A percentile compares a stretch with the other conserved stretches of the same genome.
Conservation (phyloP, 495 filamentous ascomycete genomes). For the Tuber calosporum region DNA sequence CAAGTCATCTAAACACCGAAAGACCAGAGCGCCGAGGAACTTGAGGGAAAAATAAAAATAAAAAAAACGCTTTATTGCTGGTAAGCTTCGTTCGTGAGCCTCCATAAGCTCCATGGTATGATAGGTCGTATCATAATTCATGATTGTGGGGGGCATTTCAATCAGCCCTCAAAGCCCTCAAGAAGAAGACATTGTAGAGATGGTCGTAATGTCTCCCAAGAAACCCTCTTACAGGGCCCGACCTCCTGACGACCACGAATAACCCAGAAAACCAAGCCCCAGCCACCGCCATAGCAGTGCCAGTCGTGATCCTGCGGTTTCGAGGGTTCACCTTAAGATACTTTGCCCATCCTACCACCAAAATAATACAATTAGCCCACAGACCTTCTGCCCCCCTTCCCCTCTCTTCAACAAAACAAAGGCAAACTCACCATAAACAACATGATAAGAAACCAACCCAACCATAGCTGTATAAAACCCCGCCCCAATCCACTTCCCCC, state of each 20-base stretch:
- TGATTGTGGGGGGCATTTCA: neutral
- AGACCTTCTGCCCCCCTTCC: constrained; percentile 43
- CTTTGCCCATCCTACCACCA: constrained; percentile 44
- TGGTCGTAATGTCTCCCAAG: constrained; percentile 71
- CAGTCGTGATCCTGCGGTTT: constrained; percentile 65
- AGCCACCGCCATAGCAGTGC: constrained; percentile 51
- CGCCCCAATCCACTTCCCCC: constrained; percentile 56
- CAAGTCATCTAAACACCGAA: neutral
- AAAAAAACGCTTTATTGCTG: neutral
- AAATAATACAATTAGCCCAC: constrained; percentile 45
- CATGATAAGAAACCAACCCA: constrained; percentile 63
- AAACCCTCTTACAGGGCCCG: constrained; percentile 66
- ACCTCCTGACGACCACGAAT: constrained; percentile 66
- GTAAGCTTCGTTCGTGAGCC: neutral
- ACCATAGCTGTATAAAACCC: constrained; percentile 60
- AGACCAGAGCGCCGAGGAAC: neutral
- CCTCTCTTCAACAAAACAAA: constrained; percentile 45
- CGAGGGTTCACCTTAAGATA: constrained; percentile 49
- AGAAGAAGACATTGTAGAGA: constrained; percentile 48
- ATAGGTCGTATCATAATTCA: neutral
- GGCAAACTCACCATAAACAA: constrained; percentile 63
- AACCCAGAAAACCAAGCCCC: constrained; percentile 73
- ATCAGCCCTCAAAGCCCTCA: constrained; percentile 8
- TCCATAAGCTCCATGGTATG: neutral
- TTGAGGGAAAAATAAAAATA: neutral